Conservation (phyloP, 2,329 filamentous ascomycete species). For the Aspergillus jensenii region DNA sequence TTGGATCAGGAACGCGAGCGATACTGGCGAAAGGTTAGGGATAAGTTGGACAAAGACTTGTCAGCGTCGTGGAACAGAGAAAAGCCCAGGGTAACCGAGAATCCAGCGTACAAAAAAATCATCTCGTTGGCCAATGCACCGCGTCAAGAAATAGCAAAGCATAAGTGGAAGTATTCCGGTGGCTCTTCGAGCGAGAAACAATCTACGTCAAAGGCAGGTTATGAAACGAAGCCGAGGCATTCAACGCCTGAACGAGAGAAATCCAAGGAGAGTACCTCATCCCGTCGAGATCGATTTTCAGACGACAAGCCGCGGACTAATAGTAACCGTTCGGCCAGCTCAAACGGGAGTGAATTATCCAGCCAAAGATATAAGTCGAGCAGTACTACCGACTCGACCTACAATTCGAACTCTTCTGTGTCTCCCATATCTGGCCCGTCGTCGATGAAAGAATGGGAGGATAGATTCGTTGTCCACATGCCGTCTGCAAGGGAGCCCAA, state of each 20-base stretch:
- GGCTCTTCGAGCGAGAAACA: constrained; percentile 7
- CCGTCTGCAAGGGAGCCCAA: constrained; percentile 44
- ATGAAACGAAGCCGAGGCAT: constrained; percentile 39
- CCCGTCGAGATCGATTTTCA: constrained; percentile 9
- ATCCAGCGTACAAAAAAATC: constrained; percentile 23
- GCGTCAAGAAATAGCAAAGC: constrained; percentile 18
- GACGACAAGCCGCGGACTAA: constrained; percentile 33
- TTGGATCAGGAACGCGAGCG: constrained; percentile 27
- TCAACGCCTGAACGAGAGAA: constrained; percentile 29
- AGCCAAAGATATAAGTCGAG: constrained; percentile 19
- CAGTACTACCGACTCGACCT: constrained; percentile 25
- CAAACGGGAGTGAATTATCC: constrained; percentile 26
- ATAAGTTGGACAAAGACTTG: constrained; percentile 27
- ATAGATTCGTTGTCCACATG: constrained; percentile 46
- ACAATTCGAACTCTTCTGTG: constrained; percentile 27
- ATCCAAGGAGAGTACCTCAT: constrained; percentile 19
- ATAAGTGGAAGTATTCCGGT: constrained; percentile 19
- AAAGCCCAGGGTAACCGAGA: constrained; percentile 19
- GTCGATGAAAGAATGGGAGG: constrained; percentile 38
- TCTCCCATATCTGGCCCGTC: constrained; percentile 33
- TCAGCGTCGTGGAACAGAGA: constrained; percentile 19
- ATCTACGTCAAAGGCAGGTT: constrained; percentile 28
- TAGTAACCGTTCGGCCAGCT: constrained; percentile 37
- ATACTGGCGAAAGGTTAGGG: constrained; percentile 28
- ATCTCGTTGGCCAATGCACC: constrained; percentile 23